Conservation (phyloP, 768 basidiomycete genomes). For the Royoungia palumana region DNA sequence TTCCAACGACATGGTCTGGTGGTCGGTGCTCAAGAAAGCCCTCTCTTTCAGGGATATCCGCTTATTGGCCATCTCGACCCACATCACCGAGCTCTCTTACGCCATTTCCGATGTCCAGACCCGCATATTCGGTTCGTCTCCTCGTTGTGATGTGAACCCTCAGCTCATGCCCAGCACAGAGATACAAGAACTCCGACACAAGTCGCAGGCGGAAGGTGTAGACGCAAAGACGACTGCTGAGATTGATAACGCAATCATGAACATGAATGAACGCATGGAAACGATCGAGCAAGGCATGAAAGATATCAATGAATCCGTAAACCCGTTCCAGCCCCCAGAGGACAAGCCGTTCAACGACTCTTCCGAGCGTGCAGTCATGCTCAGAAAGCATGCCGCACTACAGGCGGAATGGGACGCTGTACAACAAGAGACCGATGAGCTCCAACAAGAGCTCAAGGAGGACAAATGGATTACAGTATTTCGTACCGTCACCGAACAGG, state of each 20-base stretch:
- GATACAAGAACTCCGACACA: slow-evolving; percentile 91
- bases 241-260: slow-evolving; percentile 80
- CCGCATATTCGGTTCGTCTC: slow-evolving; percentile 73
- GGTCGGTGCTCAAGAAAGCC: slow-evolving; percentile 25
- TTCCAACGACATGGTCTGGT: slow-evolving; percentile 24
- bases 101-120: slow-evolving; percentile 87
- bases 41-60: slow-evolving; percentile 60
- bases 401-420: slow-evolving; percentile 78
- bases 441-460: slow-evolving; percentile 92
- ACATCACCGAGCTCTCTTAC: slow-evolving; percentile 85
- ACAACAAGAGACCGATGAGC: slow-evolving; percentile 72
- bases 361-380: slow-evolving; percentile 39
- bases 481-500: slow-evolving; percentile 89
- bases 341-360: slow-evolving; percentile 48
- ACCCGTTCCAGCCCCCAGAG: slow-evolving; percentile 50
- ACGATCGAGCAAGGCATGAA: slow-evolving; percentile 69
- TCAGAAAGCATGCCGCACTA: slow-evolving; percentile 74
- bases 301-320: slow-evolving; percentile 60
- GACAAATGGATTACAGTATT: slow-evolving; percentile 97
- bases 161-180: slow-evolving; percentile 44
- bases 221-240: slow-evolving; percentile 57
- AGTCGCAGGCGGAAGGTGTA: slow-evolving; percentile 60
- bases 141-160: slow-evolving; percentile 1
- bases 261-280: slow-evolving; percentile 75
- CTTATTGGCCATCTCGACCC: slow-evolving; percentile 73